A percentile compares a stretch with the other conserved stretches of the same genome.
Evolutionary conservation across 257 asterid genomes (phyloP).

Genomic region (Gentiana macrophylla): DNA sequence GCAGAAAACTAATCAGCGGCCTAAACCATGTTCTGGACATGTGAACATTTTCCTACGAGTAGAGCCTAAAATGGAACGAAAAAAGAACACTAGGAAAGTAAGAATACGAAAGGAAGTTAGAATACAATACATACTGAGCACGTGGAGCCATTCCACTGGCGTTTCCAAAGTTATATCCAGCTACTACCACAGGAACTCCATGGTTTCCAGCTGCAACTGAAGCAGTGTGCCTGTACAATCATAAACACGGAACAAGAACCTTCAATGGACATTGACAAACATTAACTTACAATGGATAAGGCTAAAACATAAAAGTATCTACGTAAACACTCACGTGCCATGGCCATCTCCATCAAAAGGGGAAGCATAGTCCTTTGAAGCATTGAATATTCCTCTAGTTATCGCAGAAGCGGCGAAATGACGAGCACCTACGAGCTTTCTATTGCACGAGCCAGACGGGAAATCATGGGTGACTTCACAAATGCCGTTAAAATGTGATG

Average conservation of each 20-base stretch:
- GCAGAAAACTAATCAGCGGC: too few species aligned
- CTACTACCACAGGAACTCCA: slow-evolving; percentile 80
- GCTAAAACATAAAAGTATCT: too few species aligned
- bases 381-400: slow-evolving; percentile 93
- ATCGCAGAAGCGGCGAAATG: slow-evolving; percentile 99
- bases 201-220: slow-evolving; percentile 95
- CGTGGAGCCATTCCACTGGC: slow-evolving; percentile 99
- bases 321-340: slow-evolving; percentile 70
- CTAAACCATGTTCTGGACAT: too few species aligned
- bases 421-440: slow-evolving; percentile 95
- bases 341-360: slow-evolving; percentile 97
- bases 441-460: slow-evolving; percentile 96
- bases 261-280: too few species aligned
- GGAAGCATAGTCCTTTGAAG: slow-evolving; percentile 91
- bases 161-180: slow-evolving; percentile 86
- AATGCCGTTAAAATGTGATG: slow-evolving; percentile 75
- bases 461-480: slow-evolving; percentile 96
- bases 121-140: slow-evolving; percentile 68
- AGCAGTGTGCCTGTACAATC: slow-evolving; percentile 74
- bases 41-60: background rate
- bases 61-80: background rate
- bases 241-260: slow-evolving; percentile 5
- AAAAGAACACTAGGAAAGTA: background rate
- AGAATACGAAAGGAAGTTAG: background rate
- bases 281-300: too few species aligned